Evolutionary conservation across 2,329 filamentous ascomycete species (phyloP).

Genomic region (Sclerotinia trifoliorum): DNA sequence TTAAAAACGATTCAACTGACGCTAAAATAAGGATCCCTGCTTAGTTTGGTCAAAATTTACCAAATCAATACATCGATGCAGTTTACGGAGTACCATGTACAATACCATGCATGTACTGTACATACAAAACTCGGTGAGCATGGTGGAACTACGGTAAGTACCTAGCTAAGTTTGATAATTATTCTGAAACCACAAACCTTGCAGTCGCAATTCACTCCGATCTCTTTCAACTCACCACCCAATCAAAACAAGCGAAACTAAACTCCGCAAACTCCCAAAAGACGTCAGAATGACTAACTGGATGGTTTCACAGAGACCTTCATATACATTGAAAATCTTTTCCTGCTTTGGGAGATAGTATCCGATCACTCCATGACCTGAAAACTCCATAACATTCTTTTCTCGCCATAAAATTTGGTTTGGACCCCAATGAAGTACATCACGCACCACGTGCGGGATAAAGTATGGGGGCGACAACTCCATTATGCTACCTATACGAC

Average conservation of each 20-base stretch:
- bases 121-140: too few species aligned
- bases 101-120: too few species aligned
- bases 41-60: too few species aligned
- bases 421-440: not conserved
- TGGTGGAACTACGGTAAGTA: not conserved
- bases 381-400: conserved; percentile 4
- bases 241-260: not conserved
- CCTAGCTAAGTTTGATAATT: not conserved
- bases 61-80: too few species aligned
- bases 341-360: not conserved
- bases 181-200: not conserved
- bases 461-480: not conserved
- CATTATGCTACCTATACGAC: not conserved
- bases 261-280: not conserved
- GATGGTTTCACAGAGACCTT: not conserved
- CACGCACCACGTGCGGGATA: not conserved
- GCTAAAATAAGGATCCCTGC: too few species aligned
- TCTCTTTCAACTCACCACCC: too few species aligned
- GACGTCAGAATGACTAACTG: not conserved
- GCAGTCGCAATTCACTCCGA: not conserved
- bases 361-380: not conserved
- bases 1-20: too few species aligned
- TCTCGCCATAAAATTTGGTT: not conserved
- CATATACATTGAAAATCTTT: not conserved
- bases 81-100: too few species aligned